phyloP scores from a whole-genome alignment of 2,329 filamentous ascomycete species.

The Tricladium varicosporioides region DNA sequence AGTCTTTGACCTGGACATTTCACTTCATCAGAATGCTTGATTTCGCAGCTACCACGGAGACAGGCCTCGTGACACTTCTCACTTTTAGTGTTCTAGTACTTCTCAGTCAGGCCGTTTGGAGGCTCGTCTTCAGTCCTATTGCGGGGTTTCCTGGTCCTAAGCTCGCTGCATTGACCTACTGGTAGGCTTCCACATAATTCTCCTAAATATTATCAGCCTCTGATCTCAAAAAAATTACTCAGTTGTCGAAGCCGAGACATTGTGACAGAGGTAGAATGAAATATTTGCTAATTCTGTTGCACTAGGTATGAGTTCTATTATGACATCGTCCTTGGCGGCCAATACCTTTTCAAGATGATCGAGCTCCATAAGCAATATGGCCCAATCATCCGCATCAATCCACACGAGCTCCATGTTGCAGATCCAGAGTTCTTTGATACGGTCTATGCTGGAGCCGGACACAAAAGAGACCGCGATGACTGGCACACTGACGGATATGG shows the following conservation, averaged over 20 bases:
- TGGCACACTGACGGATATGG: conserved; percentile 15
- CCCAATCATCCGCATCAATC: conserved; percentile 36
- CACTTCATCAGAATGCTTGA: neutral
- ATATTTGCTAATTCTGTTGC: neutral
- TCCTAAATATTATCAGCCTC: too few relatives aligned
- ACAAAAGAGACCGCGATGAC: conserved; percentile 15
- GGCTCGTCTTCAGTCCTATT: conserved; percentile 29
- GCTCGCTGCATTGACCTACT: conserved; percentile 22
- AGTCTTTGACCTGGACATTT: too few relatives aligned
- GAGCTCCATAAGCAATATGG: conserved; percentile 44
- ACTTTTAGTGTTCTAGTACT: neutral
- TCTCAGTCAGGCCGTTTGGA: conserved; percentile 5
- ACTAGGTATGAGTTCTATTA: conserved; percentile 38
- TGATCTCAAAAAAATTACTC: neutral
- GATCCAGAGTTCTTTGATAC: conserved; percentile 39
- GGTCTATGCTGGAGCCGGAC: conserved; percentile 32
- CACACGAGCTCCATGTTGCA: conserved; percentile 40
- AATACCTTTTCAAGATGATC: conserved; percentile 43
- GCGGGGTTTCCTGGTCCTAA: conserved; percentile 28
- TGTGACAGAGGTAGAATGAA: neutral
- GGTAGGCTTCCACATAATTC: conserved; percentile 1
- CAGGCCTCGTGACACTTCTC: neutral
- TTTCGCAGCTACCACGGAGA: neutral
- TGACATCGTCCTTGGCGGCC: conserved; percentile 40
- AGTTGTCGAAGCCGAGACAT: neutral